Base-by-base conservation (phyloP, 1,139 yeast species). In the Yamadazyma conglobata region DNA sequence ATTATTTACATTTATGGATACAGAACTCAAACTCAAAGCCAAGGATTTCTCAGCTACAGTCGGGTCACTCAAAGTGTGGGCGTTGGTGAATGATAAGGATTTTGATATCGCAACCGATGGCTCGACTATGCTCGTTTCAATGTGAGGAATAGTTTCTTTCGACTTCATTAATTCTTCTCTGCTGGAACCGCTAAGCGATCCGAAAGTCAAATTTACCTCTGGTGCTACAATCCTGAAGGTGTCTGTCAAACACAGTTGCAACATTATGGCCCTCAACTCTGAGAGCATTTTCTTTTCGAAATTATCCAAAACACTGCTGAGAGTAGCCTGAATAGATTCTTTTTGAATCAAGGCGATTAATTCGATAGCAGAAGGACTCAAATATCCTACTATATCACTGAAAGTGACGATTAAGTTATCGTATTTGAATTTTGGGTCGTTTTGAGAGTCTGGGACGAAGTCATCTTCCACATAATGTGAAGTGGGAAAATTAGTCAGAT, bases 221-320 rank as follows among this genome's bases (percentile, higher is more conserved):
- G 81, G 79, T 3, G 78, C 50, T 1, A 77, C 70, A 3, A 84
- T 33, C 26, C 85, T 63, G 5, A 71, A 26, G 39, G 76, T 79
- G 19, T 56, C 54, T 2, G 69, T 59, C 16, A 58, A 48, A 3
- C 70, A 60, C 1, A 58, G 46, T 2, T 67, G 60, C 7, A 52
- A 46, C 31, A 73, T 54, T 14, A 64, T 50, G 8, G 42, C 43
- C 19, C 63, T 58, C 11, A 82, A 50, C 11, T 60, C 50, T 22
- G 54, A 55, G 9, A 85, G 64, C 3, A 82, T 73, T n/a, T 74
- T 71, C 15, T 74, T 56, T 37, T 88, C 94, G 13, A 87, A 56
- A 12, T 55, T 50, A 50, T 89, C 96, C 52, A 88, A 60, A 2
- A 77, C 57, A 6, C 69, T 61, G 15, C 66, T 64, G 26, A 78